A percentile compares a stretch with the other conserved stretches of the same genome.
phyloP scores from a whole-genome alignment of 345 rosid genomes.

The Eucalyptus rudis region DNA sequence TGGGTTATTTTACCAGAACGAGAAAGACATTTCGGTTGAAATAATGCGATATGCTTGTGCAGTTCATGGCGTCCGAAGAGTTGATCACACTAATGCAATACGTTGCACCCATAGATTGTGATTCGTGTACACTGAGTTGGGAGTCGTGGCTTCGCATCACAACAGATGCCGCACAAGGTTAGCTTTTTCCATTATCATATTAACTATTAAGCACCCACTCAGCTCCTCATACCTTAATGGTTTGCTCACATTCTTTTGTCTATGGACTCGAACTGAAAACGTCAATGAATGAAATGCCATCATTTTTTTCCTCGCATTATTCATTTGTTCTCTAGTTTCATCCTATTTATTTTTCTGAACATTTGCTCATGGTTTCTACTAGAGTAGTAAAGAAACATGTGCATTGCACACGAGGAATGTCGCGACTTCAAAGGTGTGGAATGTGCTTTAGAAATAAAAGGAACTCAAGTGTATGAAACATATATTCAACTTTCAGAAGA shows the following conservation, averaged over 20 bases:
- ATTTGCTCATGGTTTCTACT: too few species aligned
- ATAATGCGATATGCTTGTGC: neutral
- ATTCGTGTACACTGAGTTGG: constrained; percentile 23
- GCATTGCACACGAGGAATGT: too few species aligned
- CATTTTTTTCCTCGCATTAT: neutral
- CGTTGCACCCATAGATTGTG: constrained; percentile 2
- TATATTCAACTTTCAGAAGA: too few species aligned
- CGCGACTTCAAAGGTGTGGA: too few species aligned
- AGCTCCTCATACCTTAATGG: neutral
- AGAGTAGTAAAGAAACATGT: too few species aligned
- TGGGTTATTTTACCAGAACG: neutral
- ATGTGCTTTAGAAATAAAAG: too few species aligned
- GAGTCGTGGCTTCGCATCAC: constrained; percentile 39
- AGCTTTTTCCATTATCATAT: neutral
- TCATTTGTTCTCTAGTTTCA: neutral
- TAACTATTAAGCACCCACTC: neutral
- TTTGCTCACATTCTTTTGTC: neutral
- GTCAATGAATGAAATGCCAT: neutral
- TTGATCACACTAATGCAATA: neutral
- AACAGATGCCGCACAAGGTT: constrained; percentile 56
- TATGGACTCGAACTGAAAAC: neutral
- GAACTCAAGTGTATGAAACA: too few species aligned
- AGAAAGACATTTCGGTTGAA: neutral
- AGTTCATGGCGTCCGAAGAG: too few species aligned
- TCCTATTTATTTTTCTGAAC: neutral